These are phyloP conservation scores for Ananas comosus DNA, from an alignment of 176 grass and related monocot genomes.

Conservation along the genomic window DNA sequence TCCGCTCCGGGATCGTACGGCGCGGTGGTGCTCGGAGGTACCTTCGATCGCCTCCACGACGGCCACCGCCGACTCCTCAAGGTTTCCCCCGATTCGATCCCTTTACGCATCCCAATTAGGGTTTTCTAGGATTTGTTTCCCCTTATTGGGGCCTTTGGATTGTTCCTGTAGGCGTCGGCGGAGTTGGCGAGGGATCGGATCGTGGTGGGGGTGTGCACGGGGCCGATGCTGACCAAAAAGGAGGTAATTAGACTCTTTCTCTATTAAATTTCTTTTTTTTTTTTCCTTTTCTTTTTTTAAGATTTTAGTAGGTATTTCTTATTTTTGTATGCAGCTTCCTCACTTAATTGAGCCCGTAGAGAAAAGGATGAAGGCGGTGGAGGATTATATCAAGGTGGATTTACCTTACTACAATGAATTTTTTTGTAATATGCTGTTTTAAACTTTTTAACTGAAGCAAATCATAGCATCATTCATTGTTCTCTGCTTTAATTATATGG, in stretches of 20 bases:
- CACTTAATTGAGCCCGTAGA: slow-evolving; percentile 45
- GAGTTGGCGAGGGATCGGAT: slow-evolving; percentile 44
- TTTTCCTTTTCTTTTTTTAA: neutral
- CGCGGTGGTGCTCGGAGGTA: slow-evolving; percentile 47
- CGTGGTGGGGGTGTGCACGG: slow-evolving; percentile 53
- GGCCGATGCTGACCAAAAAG: slow-evolving; percentile 54
- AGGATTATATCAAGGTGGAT: slow-evolving; percentile 72
- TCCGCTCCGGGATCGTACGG: slow-evolving; percentile 11
- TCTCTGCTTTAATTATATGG: no score
- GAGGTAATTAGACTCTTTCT: slow-evolving; percentile 28
- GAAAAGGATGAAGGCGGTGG: slow-evolving; percentile 42
- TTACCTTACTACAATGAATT: no score
- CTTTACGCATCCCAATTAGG: neutral
- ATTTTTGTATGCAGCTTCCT: slow-evolving; percentile 23
- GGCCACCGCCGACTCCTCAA: slow-evolving; percentile 57
- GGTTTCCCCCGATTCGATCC: slow-evolving; percentile 15
- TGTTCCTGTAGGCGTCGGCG: slow-evolving; percentile 31
- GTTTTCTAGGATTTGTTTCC: neutral
- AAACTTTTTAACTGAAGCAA: no score
- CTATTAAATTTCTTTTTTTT: slow-evolving; percentile 1
- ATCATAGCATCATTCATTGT: no score
- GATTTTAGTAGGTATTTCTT: neutral
- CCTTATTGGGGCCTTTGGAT: neutral
- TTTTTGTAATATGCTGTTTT: no score
- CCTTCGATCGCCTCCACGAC: slow-evolving; percentile 67